These are phyloP conservation scores for Selaginella moellendorffii DNA, from an alignment of 75 land plant species.

Conservation along the genomic window DNA sequence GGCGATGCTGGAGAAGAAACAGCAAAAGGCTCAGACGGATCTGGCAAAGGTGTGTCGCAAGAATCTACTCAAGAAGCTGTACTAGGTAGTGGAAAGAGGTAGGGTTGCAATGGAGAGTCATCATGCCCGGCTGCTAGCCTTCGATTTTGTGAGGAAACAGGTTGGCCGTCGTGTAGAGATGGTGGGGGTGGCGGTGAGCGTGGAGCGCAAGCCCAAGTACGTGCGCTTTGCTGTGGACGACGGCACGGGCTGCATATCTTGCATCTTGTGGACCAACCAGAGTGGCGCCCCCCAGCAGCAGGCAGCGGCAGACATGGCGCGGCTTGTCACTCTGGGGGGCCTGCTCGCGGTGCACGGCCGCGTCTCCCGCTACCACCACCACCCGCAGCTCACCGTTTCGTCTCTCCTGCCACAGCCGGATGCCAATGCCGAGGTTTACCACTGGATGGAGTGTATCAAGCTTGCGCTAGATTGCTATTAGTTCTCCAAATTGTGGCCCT, in stretches of 20 bases:
- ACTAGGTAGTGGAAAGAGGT: background rate
- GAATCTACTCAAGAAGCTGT: background rate
- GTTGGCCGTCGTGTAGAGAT: conserved; percentile 33
- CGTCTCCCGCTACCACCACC: conserved; percentile 30
- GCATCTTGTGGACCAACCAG: conserved; percentile 51
- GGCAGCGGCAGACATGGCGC: conserved; percentile 13
- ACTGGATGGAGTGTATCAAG: conserved; percentile 74
- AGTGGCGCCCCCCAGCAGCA: background rate
- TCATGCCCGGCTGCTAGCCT: background rate
- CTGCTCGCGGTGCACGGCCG: conserved; percentile 55
- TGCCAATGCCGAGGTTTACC: conserved; percentile 69
- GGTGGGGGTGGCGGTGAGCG: conserved; percentile 33
- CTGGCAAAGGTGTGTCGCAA: background rate
- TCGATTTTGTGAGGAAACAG: conserved; percentile 12
- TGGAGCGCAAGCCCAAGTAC: conserved; percentile 33
- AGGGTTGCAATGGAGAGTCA: background rate
- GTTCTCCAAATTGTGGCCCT: too few species aligned
- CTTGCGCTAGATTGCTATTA: conserved; percentile 29
- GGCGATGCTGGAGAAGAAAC: background rate
- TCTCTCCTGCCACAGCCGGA: conserved; percentile 59
- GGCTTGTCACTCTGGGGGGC: conserved; percentile 29
- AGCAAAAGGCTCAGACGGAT: background rate
- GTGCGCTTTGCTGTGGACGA: conserved; percentile 61
- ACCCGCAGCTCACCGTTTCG: conserved; percentile 45
- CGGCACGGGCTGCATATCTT: conserved; percentile 63